These are phyloP conservation scores for Pseudonitzschia pungens DNA, from an alignment of 108 stramenopile species.

Conservation along the genomic window DNA sequence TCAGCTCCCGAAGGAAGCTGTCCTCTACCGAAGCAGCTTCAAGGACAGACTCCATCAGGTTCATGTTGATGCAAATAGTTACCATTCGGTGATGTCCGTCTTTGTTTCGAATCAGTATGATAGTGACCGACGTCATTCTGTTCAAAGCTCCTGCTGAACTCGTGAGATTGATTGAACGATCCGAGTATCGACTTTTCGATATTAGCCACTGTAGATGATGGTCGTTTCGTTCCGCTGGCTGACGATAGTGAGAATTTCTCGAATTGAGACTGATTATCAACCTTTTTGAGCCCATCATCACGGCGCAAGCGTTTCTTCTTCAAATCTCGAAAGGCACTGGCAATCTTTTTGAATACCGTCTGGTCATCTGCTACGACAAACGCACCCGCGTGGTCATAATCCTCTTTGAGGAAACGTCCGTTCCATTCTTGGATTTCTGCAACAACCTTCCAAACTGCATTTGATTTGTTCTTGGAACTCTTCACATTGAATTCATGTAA, in stretches of 20 bases:
- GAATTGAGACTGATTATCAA: background rate
- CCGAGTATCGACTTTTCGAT: no score
- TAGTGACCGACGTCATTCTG: no score
- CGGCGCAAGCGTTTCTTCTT: conserved; percentile 2
- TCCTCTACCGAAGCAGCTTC: no score
- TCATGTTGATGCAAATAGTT: no score
- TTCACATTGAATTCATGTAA: background rate
- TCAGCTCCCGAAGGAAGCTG: no score
- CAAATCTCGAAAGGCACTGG: conserved; percentile 14
- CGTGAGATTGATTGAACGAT: no score
- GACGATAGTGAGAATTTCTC: background rate
- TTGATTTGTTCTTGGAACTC: background rate
- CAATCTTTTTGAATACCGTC: conserved; percentile 5
- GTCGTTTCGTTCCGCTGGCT: background rate
- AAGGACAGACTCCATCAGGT: no score
- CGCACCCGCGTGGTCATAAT: background rate
- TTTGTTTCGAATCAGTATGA: no score
- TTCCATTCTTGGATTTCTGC: background rate
- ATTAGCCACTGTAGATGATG: background rate
- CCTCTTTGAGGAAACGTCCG: conserved; percentile 27
- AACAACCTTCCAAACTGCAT: background rate
- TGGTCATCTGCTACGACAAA: conserved; percentile 1
- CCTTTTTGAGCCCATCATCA: background rate
- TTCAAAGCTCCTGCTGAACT: no score
- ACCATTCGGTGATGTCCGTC: no score